Percentiles rank a stretch among this genome's conserved stretches.
These are phyloP conservation scores for Debaryomyces nepalensis DNA, from an alignment of 1,139 yeast genomes.

Conservation along the genomic window DNA sequence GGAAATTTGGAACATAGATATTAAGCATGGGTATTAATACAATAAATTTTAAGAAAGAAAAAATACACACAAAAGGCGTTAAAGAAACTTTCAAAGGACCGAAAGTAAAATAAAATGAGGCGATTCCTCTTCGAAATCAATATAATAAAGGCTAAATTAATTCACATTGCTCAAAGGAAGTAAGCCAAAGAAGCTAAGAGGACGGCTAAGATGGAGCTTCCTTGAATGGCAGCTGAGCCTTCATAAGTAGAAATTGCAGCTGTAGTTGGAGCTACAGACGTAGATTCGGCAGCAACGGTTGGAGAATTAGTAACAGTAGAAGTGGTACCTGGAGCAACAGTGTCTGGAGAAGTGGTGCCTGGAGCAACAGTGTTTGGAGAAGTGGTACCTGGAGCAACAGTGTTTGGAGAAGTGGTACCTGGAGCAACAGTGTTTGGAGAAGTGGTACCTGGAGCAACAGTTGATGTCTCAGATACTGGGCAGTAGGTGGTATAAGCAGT, in stretches of 20 bases:
- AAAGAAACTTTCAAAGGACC: too few relatives aligned
- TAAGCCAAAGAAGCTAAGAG: slow-evolving; percentile 35
- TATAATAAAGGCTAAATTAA: not conserved
- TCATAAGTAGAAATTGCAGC: slow-evolving; percentile 21
- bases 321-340: slow-evolving; percentile 16
- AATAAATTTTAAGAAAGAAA: too few relatives aligned
- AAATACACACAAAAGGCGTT: too few relatives aligned
- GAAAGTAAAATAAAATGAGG: too few relatives aligned
- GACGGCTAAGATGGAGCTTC: slow-evolving; percentile 32
- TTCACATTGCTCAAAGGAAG: slow-evolving; percentile 17
- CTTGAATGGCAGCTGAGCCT: slow-evolving; percentile 29
- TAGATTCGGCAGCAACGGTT: slow-evolving; percentile 15
- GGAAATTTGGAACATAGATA: too few relatives aligned
- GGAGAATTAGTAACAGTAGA: slow-evolving; percentile 14
- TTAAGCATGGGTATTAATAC: too few relatives aligned
- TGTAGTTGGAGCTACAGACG: slow-evolving; percentile 17
- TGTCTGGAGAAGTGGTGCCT: slow-evolving; percentile 23
- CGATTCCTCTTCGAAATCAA: too few relatives aligned
- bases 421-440: slow-evolving; percentile 34
- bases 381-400: slow-evolving; percentile 21
- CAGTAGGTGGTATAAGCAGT: slow-evolving; percentile 34
- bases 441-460: slow-evolving; percentile 18
- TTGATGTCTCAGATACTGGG: slow-evolving; percentile 33
- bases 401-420: slow-evolving; percentile 28
- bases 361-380: slow-evolving; percentile 21